These are phyloP conservation scores for Paralagenidium karlingii DNA, from an alignment of 352 stramenopile genomes.

Conservation along the genomic window DNA sequence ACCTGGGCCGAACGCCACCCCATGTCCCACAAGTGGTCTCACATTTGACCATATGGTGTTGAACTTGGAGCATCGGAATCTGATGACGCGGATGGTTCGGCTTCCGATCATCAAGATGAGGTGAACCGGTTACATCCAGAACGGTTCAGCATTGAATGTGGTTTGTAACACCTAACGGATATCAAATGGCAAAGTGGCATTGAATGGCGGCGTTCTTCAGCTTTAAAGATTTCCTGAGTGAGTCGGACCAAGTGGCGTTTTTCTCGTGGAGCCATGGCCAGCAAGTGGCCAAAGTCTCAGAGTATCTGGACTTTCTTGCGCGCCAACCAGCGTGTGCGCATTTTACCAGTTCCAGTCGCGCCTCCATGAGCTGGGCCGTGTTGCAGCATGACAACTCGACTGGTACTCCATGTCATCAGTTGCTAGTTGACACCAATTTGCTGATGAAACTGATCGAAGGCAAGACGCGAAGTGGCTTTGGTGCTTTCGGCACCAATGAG, in stretches of 20 bases:
- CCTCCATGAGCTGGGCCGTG: conserved; percentile 32
- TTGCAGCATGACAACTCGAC: conserved; percentile 1
- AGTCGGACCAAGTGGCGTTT: conserved; percentile 28
- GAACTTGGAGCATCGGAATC: no score
- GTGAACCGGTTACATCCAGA: no score
- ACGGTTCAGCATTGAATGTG: no score
- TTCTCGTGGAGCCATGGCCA: conserved; percentile 28
- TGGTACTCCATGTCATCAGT: no score
- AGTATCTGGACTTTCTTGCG: conserved; percentile 52
- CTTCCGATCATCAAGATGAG: no score
- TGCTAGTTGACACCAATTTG: conserved; percentile 11
- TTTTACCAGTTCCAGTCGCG: conserved; percentile 40
- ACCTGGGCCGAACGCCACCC: no score
- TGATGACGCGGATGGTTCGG: no score
- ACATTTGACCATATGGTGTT: no score
- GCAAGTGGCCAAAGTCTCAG: conserved; percentile 42
- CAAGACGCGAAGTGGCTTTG: conserved; percentile 51
- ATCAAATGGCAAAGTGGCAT: no score
- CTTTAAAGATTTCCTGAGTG: conserved; percentile 47
- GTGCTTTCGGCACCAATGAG: conserved; percentile 53
- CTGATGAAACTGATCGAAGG: conserved; percentile 23
- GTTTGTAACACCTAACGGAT: no score
- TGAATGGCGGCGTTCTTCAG: conserved; percentile 56
- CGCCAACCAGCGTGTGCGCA: conserved; percentile 22
- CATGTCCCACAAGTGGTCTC: no score